Conservation (phyloP, 176 grass and related monocot species). For the Oryza nivara region DNA sequence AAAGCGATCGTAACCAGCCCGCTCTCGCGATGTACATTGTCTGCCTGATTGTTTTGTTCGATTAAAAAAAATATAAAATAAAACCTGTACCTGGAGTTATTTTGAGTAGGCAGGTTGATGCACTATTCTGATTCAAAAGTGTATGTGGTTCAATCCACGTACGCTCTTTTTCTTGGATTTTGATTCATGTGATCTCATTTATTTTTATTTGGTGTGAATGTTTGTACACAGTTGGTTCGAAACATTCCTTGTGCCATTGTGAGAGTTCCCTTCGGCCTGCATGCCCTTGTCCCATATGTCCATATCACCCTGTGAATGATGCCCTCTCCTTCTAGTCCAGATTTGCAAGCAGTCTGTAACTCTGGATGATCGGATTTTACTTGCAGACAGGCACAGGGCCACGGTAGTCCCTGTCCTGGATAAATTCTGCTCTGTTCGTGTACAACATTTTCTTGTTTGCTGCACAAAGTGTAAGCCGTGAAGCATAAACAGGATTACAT, state of each 20-base stretch:
- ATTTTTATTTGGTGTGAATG: neutral
- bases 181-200: slow-evolving; percentile 4
- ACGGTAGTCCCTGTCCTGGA: neutral
- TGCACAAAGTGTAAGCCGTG: neutral
- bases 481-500: neutral
- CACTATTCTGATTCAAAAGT: neutral
- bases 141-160: neutral
- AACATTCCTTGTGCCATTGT: neutral
- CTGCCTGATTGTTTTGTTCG: slow-evolving; percentile 12
- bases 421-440: neutral
- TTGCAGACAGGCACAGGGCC: neutral
- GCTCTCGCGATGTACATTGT: slow-evolving; percentile 23
- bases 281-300: no score
- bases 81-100: slow-evolving; percentile 29
- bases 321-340: neutral
- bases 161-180: slow-evolving; percentile 1
- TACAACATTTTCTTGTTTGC: neutral
- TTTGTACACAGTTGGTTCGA: neutral
- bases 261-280: neutral
- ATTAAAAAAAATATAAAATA: slow-evolving; percentile 34
- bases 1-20: neutral
- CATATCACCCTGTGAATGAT: no score
- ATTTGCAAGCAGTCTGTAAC: neutral
- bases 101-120: neutral
- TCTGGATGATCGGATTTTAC: neutral